Evolutionary conservation across 805 yeast species (phyloP), one percentile per base, ranked within the genome.

Genomic region (Naumovozyma dairenensis): DNA sequence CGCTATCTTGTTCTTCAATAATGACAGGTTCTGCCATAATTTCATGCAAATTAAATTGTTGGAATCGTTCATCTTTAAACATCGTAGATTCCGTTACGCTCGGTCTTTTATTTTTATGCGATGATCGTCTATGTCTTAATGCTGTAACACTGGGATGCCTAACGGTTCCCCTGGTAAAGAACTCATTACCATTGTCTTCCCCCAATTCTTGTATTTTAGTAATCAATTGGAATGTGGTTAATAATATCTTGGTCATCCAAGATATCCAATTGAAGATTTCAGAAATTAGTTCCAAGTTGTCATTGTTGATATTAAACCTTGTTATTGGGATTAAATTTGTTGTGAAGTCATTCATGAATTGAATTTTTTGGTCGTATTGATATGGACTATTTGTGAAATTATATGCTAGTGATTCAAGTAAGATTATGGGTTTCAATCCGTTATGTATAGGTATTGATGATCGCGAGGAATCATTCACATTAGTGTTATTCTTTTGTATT

Each of bases 51-150:
- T 47, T 55, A 25, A 49, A 52, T 32, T 57, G 58, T 25, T 51
- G 59, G 10, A 57, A 29, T 5, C 60, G 60, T 37, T 55, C 57
- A 27, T 57, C 60, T 31, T 49, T 53, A 10, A 57, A 33, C 48
- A 57, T 53, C 8, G 49, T 44, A 2, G 59, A 42, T 17, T 55
- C 59, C 2, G 53, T 43, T 17, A 54, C 32, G 28, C 57, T 53
- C 3, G 60, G 53, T 24, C 57, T 46, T 24, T 50, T 47, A 20
- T 42, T 46, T 19, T 46, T 45, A 14, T 42, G 43, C 4, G 58
- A 51, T n/a, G 50, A 48, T 18, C 56, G 36, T 30, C 60, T 51
- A 25, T 55, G 45, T 33, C 48, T 45, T 5, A 37, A 21, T 3
- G 39, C 33, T 15, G 32, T 25, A 14, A 24, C 26, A 24, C 26